A percentile compares a stretch with the other conserved stretches of the same genome.
These are phyloP conservation scores for Plasmodium relictum DNA, from an alignment of 169 alveolate species.

Conservation along the genomic window DNA sequence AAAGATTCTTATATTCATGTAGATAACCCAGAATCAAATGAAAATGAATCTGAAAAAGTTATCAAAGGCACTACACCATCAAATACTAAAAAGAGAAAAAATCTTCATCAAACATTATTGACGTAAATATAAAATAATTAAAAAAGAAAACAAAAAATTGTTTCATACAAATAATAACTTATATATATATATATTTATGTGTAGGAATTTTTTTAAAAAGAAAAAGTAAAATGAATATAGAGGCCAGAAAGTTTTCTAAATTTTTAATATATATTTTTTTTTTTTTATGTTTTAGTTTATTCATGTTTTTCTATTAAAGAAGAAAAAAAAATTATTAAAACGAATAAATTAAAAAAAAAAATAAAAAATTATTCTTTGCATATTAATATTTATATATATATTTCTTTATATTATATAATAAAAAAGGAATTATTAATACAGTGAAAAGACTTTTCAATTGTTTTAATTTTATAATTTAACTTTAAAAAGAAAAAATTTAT, in stretches of 20 bases:
- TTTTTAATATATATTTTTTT: not conserved
- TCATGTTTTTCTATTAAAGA: conserved; percentile 18
- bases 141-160: not conserved
- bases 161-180: not conserved
- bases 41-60: not conserved
- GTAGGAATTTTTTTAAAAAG: conserved; percentile 58
- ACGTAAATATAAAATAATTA: conserved; percentile 29
- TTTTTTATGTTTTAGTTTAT: not conserved
- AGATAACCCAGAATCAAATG: not conserved
- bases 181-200: not conserved
- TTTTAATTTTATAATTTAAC: too few relatives aligned
- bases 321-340: conserved; percentile 15
- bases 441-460: too few relatives aligned
- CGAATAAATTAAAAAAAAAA: conserved; percentile 41
- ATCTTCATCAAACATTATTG: conserved; percentile 49
- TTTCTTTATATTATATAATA: not conserved
- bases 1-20: conserved; percentile 5
- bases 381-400: not conserved
- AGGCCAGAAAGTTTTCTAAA: not conserved
- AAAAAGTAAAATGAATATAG: conserved; percentile 2
- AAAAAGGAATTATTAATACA: too few relatives aligned
- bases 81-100: conserved; percentile 23
- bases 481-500: too few relatives aligned
- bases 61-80: conserved; percentile 3
- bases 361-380: not conserved